Evolutionary conservation across 768 basidiomycete genomes (phyloP), one percentile per base, ranked within the genome.

Genomic region (Pulveroboletus sp.): DNA sequence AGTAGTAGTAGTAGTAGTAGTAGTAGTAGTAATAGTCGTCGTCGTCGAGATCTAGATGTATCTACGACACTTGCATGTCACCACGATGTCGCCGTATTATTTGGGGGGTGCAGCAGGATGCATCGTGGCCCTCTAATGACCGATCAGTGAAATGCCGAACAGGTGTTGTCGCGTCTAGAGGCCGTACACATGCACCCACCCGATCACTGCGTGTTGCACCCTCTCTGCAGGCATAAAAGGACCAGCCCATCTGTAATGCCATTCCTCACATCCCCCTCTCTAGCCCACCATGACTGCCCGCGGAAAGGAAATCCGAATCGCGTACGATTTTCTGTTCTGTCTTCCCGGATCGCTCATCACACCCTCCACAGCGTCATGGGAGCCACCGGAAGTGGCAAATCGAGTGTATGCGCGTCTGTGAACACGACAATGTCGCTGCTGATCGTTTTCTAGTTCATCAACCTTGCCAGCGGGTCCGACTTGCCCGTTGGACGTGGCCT

Each of bases 401-500:
- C 69, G 25, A 69, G 64, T 4, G 67, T 69, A 50, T 13, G 47
- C 35, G n/a, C 19, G 13, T 29, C 5, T 17, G 10, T n/a, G 19
- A 36, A 29, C 12, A 13, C 24, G 42, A 7, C 19, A 29, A 34
- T n/a, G 21, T n/a, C 21, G 4, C 34, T 24, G 14, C 32, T 33
- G 21, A 40, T 20, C 24, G 14, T 8, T 10, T 11, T 25, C n/a
- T 11, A 49, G 81, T 80, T 82, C 46, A 76, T 81, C 60, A 81
- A 81, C 52, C 56, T 72, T 6, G 66, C 73, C 40, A 81, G 79
- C 55, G 77, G 76, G 11, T 77, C 77, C 10, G 58, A 67, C 34
- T 56, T 82, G 19, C 66, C 65, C 13, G 72, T 81, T 14, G 78
- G 79, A 19, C 61, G 57, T 5, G 70, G 72, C 5, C 64, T 80